Base-by-base conservation (phyloP, 176 grass and related monocot species). In the Zizania latifolia region DNA sequence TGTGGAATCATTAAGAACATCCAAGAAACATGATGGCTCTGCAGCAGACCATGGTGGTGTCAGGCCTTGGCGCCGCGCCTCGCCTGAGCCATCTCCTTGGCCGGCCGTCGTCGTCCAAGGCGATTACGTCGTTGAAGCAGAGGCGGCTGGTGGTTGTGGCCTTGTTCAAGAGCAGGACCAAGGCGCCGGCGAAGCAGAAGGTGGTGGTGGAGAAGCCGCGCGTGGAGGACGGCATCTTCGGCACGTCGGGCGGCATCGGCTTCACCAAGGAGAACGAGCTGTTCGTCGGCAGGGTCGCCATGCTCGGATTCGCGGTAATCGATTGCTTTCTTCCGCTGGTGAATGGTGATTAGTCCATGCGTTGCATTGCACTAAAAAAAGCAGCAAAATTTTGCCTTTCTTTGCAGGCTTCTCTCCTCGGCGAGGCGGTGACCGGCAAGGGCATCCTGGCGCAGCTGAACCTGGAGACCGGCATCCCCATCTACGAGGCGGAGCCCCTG, bases 231-330 rank as follows among this genome's bases (percentile, higher is more conserved):
- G 89, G 89, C 40, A 82, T 87, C 34, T 92, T 92, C 31, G 89
- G 89, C 9, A 92, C 89, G 27, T 92, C 89, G 1, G 85, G 89
- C 1, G 89, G 82, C 24, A 99, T 99, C 70, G 95, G 95, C 4
- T 99, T 99, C 85, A 99, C 95, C 61, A 99, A 99, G 79, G 83
- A 99, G 89, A 99, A 99, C 74, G 95, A 99, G 89, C 89, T 99
- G 50, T 99, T 99, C 45, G 95, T 99, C 8, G 95, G 95, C 39
- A 86, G 95, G 28, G 96, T 99, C 17, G 96, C 96, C 16, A 99
- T 99, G 96, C 84, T 99, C 76, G 96, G 96, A 5, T 99, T 99
- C 53, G 96, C 96, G 13, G 94, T 97, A 60, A 91, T n/a, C n/a
- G n/a, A n/a, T n/a, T n/a, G n/a, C n/a, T n/a, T n/a, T n/a, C n/a